Evolutionary conservation across 345 rosid genomes (phyloP).

Genomic region (Alliaria petiolata): DNA sequence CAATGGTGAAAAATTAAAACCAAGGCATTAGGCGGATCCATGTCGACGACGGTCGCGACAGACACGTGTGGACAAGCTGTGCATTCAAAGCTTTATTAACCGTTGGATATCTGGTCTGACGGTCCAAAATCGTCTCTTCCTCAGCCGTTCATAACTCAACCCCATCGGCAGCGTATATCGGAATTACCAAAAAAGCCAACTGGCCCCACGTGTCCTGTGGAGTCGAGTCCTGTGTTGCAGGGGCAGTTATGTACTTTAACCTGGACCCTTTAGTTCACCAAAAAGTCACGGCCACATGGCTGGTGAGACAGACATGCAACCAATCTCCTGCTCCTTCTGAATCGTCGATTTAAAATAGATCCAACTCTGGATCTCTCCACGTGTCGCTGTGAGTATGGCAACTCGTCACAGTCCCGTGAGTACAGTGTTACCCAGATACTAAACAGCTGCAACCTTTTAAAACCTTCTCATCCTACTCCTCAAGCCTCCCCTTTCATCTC

Average conservation of each 20-base stretch:
- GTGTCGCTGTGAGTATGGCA: background rate
- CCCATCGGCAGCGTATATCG: background rate
- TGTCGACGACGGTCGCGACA: background rate
- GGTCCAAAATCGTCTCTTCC: background rate
- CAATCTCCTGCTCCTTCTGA: background rate
- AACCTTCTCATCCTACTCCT: background rate
- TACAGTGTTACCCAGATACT: conserved; percentile 26
- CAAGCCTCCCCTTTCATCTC: background rate
- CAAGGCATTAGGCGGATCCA: conserved; percentile 5
- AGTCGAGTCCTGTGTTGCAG: background rate
- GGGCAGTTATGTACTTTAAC: conserved; percentile 16
- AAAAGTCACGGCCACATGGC: conserved; percentile 33
- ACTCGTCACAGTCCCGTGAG: conserved; percentile 24
- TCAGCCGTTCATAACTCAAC: conserved; percentile 5
- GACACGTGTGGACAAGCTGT: conserved; percentile 5
- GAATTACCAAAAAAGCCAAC: conserved; percentile 24
- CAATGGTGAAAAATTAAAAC: background rate
- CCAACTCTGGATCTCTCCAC: background rate
- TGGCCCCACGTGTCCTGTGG: conserved; percentile 28
- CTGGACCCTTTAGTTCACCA: background rate
- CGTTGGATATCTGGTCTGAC: conserved; percentile 16
- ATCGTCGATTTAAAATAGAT: conserved; percentile 24
- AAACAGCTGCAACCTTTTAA: conserved; percentile 29
- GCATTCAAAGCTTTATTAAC: background rate
- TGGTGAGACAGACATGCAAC: conserved; percentile 29